A percentile compares a stretch with the other conserved stretches of the same genome.
Conservation (phyloP, 495 filamentous ascomycete species). For the Aspergillus hancockii region DNA sequence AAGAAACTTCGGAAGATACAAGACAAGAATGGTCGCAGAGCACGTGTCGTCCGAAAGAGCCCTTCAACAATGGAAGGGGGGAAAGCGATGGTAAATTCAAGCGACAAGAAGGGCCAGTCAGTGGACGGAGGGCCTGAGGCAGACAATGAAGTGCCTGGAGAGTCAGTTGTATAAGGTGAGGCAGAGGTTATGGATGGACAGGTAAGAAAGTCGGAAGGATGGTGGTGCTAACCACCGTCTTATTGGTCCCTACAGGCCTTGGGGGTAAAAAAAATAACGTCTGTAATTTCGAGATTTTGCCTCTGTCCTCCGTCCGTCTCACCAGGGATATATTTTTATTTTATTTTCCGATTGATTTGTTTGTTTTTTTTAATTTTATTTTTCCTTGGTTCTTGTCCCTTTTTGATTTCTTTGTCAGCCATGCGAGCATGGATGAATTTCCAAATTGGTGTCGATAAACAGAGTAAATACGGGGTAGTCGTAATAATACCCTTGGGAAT, state of each 20-base stretch:
- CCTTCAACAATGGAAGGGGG: slow-evolving; percentile 16
- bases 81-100: slow-evolving; percentile 11
- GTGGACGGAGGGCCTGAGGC: slow-evolving; percentile 15
- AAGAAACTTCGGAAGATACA: slow-evolving; percentile 1
- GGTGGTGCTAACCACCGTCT: slow-evolving; percentile 25
- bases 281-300: slow-evolving; percentile 19
- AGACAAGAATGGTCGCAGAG: slow-evolving; percentile 10
- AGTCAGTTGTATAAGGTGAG: slow-evolving; percentile 1
- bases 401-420: slow-evolving; percentile 5
- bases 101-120: slow-evolving; percentile 7
- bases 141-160: background rate
- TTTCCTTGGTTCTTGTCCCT: slow-evolving; percentile 1
- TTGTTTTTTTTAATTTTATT: slow-evolving; percentile 5
- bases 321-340: background rate
- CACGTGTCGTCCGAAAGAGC: slow-evolving; percentile 17
- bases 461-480: background rate
- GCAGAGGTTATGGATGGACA: slow-evolving; percentile 4
- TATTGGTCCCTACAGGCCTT: slow-evolving; percentile 23
- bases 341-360: background rate
- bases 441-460: background rate
- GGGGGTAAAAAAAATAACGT: slow-evolving; percentile 15
- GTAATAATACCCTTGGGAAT: background rate
- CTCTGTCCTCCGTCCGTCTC: slow-evolving; percentile 10
- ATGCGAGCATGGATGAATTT: background rate
- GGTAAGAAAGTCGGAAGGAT: slow-evolving; percentile 11